Percentiles rank a stretch among this genome's conserved stretches.
These are phyloP conservation scores for Ogataea siamensis DNA, from an alignment of 805 yeast species.

Conservation along the genomic window DNA sequence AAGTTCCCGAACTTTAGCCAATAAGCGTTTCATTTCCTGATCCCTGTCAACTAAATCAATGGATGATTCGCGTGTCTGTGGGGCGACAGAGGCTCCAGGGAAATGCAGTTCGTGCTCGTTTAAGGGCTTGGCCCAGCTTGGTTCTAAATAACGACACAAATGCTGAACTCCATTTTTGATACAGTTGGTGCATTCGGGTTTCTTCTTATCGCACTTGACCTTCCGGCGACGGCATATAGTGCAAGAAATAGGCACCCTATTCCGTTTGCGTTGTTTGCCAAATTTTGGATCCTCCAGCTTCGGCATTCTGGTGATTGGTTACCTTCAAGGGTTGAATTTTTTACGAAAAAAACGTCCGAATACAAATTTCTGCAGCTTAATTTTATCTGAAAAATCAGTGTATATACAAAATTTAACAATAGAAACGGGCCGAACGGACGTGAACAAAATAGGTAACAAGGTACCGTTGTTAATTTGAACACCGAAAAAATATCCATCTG, in stretches of 20 bases:
- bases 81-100: conserved; percentile 21
- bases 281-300: conserved; percentile 14
- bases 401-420: neutral
- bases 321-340: conserved; percentile 1
- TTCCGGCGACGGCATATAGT: conserved; percentile 39
- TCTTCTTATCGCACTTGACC: conserved; percentile 42
- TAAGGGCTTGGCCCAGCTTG: conserved; percentile 55
- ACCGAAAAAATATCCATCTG: neutral
- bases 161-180: conserved; percentile 57
- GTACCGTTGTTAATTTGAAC: neutral
- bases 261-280: conserved; percentile 34
- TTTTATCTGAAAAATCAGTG: conserved; percentile 21
- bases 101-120: conserved; percentile 32
- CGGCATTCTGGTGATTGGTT: conserved; percentile 9
- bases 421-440: conserved; percentile 1
- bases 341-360: neutral
- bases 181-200: conserved; percentile 58
- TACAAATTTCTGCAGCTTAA: conserved; percentile 1
- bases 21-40: conserved; percentile 26
- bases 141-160: conserved; percentile 55
- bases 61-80: conserved; percentile 3
- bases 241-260: conserved; percentile 40
- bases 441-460: neutral
- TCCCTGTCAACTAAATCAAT: conserved; percentile 15
- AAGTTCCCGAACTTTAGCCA: conserved; percentile 28